Evolutionary conservation across 495 filamentous ascomycete genomes (phyloP), one percentile per base, ranked within the genome.

Genomic region (Xylaria grammica): DNA sequence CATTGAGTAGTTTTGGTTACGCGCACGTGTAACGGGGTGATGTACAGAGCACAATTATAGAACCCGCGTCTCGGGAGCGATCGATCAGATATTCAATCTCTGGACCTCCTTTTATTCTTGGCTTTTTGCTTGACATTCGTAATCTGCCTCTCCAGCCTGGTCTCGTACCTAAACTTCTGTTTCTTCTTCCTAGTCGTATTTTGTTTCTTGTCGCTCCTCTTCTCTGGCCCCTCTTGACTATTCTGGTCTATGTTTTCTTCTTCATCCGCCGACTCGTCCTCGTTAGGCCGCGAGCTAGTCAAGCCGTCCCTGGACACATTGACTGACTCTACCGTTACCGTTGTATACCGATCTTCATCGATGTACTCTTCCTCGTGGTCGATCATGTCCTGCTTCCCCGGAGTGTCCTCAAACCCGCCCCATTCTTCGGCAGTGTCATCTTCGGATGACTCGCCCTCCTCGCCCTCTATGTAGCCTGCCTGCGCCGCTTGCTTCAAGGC

Each of bases 311-410:
- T 87, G 2, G 91, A 87, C 8, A 94, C 80, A 69, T 89, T 90
- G 72, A 99, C 92, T n/a, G 90, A 89, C 74, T 97, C 93, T 0
- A 99, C 86, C 0, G 92, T 97, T 30, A 99, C 95, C 3, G 91
- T 96, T 19, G 94, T 97, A 72, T 91, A 96, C 74, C 90, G 90
- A 71, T 97, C 94, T 75, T 98, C 95, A 77, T 99, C 95, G 63
- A 97, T 85, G 77, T 97, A 99, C 76, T 97, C 93, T 58, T 94
- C 94, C 70, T 97, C 92, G 67, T 89, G 87, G 72, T 94, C 87
- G 20, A 96, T 75, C 8, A 78, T 75, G 38, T 77, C 73, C 54
- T 70, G 67, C 52, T 74, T 67, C 20, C 69, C 73, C 3, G 73
- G 71, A 4, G 82, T 80, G 4, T 83, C 82, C 10, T 83, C 76